A percentile compares a stretch with the other conserved stretches of the same genome.
phyloP scores from a whole-genome alignment of 176 grass and related monocot species.

The Aegilops sharonensis region DNA sequence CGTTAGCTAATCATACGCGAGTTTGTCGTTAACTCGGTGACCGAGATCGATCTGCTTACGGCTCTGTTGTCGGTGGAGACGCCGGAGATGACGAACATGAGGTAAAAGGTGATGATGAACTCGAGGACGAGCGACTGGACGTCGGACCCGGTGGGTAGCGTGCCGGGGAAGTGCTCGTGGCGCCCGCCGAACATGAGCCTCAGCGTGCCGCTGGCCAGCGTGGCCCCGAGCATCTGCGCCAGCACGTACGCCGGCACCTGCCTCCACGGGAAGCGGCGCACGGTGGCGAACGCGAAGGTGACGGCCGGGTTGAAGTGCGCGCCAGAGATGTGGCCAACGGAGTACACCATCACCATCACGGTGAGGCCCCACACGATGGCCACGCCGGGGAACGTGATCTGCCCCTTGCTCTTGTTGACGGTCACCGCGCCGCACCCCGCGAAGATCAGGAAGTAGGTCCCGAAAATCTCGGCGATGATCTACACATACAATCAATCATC shows the following conservation, averaged over 20 bases:
- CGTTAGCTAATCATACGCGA: neutral
- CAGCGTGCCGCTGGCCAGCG: constrained; percentile 60
- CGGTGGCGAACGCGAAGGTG: constrained; percentile 80
- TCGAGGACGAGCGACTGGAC: constrained; percentile 70
- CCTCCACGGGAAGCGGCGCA: constrained; percentile 77
- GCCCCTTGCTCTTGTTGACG: constrained; percentile 63
- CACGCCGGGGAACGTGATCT: constrained; percentile 86
- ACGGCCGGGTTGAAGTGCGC: constrained; percentile 98
- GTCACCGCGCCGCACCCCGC: constrained; percentile 88
- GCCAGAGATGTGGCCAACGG: constrained; percentile 91
- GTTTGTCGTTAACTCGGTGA: neutral
- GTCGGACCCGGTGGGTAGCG: constrained; percentile 59
- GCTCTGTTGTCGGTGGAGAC: constrained; percentile 85
- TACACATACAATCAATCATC: neutral
- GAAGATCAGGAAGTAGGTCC: constrained; percentile 95
- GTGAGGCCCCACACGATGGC: constrained; percentile 83
- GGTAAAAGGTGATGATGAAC: constrained; percentile 87
- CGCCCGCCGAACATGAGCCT: constrained; percentile 64
- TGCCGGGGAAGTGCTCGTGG: constrained; percentile 64
- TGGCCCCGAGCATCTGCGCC: constrained; percentile 65
- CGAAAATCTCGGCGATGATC: constrained; percentile 79
- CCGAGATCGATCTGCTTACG: constrained; percentile 27
- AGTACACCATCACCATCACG: constrained; percentile 98
- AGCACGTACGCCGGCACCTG: constrained; percentile 66
- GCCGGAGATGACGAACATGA: constrained; percentile 93